Base-by-base conservation (phyloP, 2,329 filamentous ascomycete genomes). In the Kalaharituber pfeilii region DNA sequence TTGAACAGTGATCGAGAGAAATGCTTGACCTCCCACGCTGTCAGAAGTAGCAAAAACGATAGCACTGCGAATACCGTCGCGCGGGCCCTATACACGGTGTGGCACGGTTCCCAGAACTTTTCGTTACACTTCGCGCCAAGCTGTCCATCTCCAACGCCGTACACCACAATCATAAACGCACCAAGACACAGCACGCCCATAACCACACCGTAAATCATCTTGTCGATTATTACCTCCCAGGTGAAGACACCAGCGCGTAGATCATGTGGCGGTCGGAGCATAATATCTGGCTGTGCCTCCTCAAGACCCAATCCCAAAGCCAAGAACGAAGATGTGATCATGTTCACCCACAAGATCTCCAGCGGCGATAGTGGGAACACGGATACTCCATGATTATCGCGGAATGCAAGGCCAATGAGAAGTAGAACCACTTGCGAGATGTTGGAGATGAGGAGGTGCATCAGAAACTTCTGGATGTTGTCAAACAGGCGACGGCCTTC, bases 341-440 rank as follows among this genome's bases (percentile, higher is more conserved):
- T 77, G 65, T 85, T 86, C 58, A 82, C 80, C 82, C 82, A 86
- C 28, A 86, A 74, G 62, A 85, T 84, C 64, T 86, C 81, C 3
- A 86, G 74, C 0, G 82, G 81, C 0, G 80, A 80, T 13, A 86
- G 71, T 0, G 81, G 82, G 64, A 84, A 85, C 13, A 85, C 77
- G 0, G 80, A 81, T 15, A 77, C 68, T 11, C 70, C 69, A 1
- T 71, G 65, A 0, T 59, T 60, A 62, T 85, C 82, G 66, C 81
- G 80, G 70, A 85, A 85, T 0, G 75, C 75, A 4, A 86, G 74
- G 50, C 80, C 81, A 52, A 85, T 76, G 18, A 86, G 73, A 11
- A 86, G 72, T 0, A 82, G 73, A 59, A 81, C 70, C 5, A 83
- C 82, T 66, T 85, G 81, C 1, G 80, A 79, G 57, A 84, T 75